Evolutionary conservation across 73 alveolate species (phyloP), one percentile per base, ranked within the genome.

Genomic region (Paramecium tetraurelia): DNA sequence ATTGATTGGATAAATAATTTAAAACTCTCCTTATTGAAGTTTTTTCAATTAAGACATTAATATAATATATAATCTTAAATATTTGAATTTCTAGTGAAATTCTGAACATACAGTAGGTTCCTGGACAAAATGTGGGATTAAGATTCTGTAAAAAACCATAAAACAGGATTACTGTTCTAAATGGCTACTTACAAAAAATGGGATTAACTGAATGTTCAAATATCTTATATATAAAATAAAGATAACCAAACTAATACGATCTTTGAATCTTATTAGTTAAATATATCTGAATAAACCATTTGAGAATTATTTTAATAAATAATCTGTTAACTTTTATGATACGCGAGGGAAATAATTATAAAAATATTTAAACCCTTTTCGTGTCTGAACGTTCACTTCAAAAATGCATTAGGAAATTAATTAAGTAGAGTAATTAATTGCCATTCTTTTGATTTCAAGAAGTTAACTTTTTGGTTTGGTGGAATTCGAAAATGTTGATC

Each of bases 1-100:
- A 18, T 31, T 53, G 3, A 53, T 53, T 18, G 69, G 69, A 53
- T 53, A 53, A 18, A 53, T 53, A n/a, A 53, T 53, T 53, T 53
- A 14, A 35, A 38, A 80, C 43, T 80, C 90, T 80, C 22, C 57
- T 7, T 27, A 6, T 44, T 80, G 76, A 38, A 80, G 75, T 80
- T 46, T 80, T 24, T 72, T 36, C 46, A 72, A 72, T 72, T 72
- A 72, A 29, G 86, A 72, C 86, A 72, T 53, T 53, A 18, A 4
- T 33, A 36, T 16, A 33, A 35, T 29, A 72, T 35, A 35, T 36
- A 12, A 29, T 31, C 18, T 2, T 4, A 72, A n/a, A 14, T 72
- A 0, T 21, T 72, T 35, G 58, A 72, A 72, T 36, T 72, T 72
- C 59, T 29, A 33, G 6, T 72, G 63, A 29, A 29, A 43, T 38